Evolutionary conservation across 2,329 filamentous ascomycete genomes (phyloP), one percentile per base, ranked within the genome.

Genomic region (Pseudocercospora vitis): DNA sequence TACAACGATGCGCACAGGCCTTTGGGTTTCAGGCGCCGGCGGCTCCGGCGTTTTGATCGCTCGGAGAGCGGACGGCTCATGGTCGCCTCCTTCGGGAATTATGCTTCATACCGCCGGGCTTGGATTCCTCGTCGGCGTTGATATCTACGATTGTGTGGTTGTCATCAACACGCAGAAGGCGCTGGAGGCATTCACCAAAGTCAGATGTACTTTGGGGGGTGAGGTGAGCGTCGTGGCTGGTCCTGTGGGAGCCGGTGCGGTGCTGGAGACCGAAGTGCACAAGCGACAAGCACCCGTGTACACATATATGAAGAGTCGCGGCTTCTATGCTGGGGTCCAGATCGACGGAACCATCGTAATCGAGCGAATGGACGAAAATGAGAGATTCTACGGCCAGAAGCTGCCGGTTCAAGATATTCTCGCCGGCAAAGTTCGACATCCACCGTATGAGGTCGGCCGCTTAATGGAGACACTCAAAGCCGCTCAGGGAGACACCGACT

Each of bases 91-190:
- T 0, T 95, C 89, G 0, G 91, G 89, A 44, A 91, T 97, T 61
- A 82, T 96, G 75, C 80, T 96, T 42, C 92, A 97, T 68, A 96
- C 92, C 0, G 84, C 89, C 1, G 90, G 88, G 0, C 79, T 96
- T 28, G 92, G 91, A 29, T 96, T 97, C 67, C 81, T 96, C 49
- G 86, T 91, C 4, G 92, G 91, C 2, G 87, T 96, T 33, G 92
- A 97, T 68, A 91, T 96, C 26, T 97, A 96, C 76, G 92, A 97
- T 70, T 96, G 91, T 67, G 88, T 97, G 11, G 81, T 96, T 7
- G 88, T 96, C 29, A 91, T 96, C 68, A 96, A 95, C 74, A 91
- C 88, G 39, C 83, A 88, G 40, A 81, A 89, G 52, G 90, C 91
- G 5, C 76, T 97, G 42, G 88, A 96, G 61, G 84, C 88, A 0